A percentile compares a stretch with the other conserved stretches of the same genome.
These are phyloP conservation scores for Vitis riparia DNA, from an alignment of 164 flowering plant genomes.

Conservation along the genomic window DNA sequence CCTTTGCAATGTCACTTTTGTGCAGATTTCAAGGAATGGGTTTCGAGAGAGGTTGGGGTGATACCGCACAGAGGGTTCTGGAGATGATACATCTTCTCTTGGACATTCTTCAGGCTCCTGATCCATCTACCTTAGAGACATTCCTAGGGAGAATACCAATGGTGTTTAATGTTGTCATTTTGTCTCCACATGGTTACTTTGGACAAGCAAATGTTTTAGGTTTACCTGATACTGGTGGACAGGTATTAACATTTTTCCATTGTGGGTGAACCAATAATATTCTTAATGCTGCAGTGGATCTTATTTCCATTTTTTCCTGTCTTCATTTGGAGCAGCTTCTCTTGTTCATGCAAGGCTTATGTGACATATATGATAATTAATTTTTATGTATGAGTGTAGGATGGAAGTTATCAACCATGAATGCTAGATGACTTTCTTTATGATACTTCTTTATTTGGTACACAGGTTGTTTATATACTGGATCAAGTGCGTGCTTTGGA, in stretches of 20 bases:
- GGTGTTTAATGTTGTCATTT: constrained; percentile 93
- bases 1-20: not conserved
- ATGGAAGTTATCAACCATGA: not conserved
- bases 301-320: not conserved
- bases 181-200: constrained; percentile 96
- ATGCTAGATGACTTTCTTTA: not conserved
- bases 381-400: not conserved
- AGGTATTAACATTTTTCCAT: constrained; percentile 44
- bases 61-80: constrained; percentile 57
- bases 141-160: constrained; percentile 92
- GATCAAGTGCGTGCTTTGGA: constrained; percentile 98
- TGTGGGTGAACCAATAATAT: not conserved
- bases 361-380: not conserved
- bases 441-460: constrained; percentile 1
- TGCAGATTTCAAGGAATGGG: constrained; percentile 90
- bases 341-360: too few species aligned
- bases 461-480: constrained; percentile 86
- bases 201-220: constrained; percentile 98
- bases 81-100: constrained; percentile 83
- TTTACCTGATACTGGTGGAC: constrained; percentile 98
- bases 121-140: constrained; percentile 76
- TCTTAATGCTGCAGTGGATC: not conserved
- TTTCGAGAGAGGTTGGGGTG: constrained; percentile 97
- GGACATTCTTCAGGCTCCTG: constrained; percentile 97
- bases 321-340: not conserved